Percentiles rank a stretch among this genome's conserved stretches.
Evolutionary conservation across 2,329 filamentous ascomycete genomes (phyloP).

Genomic region (Chaetomiaceae sp.): DNA sequence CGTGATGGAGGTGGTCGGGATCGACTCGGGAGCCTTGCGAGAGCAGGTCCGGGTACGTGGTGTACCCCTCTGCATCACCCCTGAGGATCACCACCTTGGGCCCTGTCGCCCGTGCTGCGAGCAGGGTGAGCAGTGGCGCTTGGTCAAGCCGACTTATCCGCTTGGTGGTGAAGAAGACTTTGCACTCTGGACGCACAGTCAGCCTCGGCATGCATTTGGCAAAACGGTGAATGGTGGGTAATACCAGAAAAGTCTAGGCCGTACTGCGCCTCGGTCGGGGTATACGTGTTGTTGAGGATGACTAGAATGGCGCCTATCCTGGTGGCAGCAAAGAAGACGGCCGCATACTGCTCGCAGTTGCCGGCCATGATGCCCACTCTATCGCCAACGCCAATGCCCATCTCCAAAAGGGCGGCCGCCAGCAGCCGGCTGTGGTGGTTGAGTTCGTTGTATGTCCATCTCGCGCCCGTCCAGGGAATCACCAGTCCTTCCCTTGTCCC

Average conservation of each 20-base stretch:
- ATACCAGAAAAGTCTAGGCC: conserved; percentile 66
- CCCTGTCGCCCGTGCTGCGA: conserved; percentile 43
- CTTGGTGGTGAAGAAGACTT: conserved; percentile 67
- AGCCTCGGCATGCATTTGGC: background rate
- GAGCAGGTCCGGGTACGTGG: conserved; percentile 57
- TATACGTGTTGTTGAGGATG: conserved; percentile 80
- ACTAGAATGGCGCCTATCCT: conserved; percentile 65
- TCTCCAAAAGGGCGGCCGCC: conserved; percentile 61
- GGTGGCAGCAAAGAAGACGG: conserved; percentile 69
- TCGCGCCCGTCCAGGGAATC: conserved; percentile 69
- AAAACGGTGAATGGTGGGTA: background rate
- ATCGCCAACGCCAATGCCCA: conserved; percentile 65
- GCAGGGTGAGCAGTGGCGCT: conserved; percentile 50
- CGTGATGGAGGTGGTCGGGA: conserved; percentile 47
- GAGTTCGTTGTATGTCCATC: conserved; percentile 67
- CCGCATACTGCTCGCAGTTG: conserved; percentile 76
- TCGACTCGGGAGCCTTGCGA: conserved; percentile 46
- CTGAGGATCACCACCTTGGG: conserved; percentile 58
- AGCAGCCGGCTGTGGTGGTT: conserved; percentile 58
- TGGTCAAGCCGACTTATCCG: conserved; percentile 65
- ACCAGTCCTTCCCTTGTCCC: conserved; percentile 64
- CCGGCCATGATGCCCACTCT: conserved; percentile 72
- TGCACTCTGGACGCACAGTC: conserved; percentile 51
- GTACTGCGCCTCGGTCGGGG: conserved; percentile 65
- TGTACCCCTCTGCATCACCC: conserved; percentile 50